Percentiles rank a stretch among this genome's conserved stretches.
Evolutionary conservation across 768 basidiomycete genomes (phyloP).

Genomic region (Kwoniella sp.): DNA sequence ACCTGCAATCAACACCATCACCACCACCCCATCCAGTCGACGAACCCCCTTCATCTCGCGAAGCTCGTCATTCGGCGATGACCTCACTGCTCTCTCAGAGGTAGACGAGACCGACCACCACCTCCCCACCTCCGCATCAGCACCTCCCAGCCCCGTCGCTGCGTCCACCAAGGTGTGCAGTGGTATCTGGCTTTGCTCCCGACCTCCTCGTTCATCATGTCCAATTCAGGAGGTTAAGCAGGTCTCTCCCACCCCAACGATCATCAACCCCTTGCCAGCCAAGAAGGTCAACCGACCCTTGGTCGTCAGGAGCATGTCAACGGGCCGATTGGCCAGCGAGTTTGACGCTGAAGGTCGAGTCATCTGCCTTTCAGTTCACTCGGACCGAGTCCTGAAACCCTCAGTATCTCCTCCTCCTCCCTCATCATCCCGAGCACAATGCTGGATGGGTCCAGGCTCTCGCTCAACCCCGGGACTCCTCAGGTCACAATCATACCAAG

Average conservation of each 20-base stretch:
- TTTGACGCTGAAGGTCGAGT: constrained; percentile 30
- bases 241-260: not conserved
- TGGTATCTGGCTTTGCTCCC: constrained; percentile 20
- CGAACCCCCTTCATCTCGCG: constrained; percentile 10
- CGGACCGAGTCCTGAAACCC: constrained; percentile 24
- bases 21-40: not conserved
- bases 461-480: not conserved
- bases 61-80: constrained; percentile 12
- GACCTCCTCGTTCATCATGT: not conserved
- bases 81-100: constrained; percentile 5
- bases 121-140: constrained; percentile 5
- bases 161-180: not conserved
- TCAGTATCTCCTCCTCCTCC: constrained; percentile 5
- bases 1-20: not conserved
- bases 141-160: not conserved
- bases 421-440: not conserved
- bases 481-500: constrained; percentile 6
- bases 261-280: not conserved
- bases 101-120: constrained; percentile 8
- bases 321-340: constrained; percentile 23
- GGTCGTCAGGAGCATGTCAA: constrained; percentile 27
- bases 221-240: not conserved
- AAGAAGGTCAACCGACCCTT: constrained; percentile 15
- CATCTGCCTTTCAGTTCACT: constrained; percentile 26
- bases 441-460: not conserved